Base-by-base conservation (phyloP, 75 land plant genomes). In the Picea glauca region DNA sequence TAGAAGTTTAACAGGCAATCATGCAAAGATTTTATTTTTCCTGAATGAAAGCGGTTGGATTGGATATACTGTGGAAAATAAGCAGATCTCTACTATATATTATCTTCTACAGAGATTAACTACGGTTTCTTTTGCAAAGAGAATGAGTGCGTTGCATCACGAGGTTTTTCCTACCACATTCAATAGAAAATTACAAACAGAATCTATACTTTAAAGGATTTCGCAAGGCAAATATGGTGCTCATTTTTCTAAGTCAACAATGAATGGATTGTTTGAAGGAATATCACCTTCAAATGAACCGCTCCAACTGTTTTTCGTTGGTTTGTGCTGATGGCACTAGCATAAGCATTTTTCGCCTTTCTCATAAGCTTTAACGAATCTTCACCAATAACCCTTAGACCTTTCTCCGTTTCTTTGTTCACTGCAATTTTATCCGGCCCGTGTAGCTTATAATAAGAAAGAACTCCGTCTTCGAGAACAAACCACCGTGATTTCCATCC, bases 401-500 rank as follows among this genome's bases (percentile, higher is more conserved):
- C 97, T 35, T 86, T 85, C 43, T 90, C 88, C 23, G 80, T 83
- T 31, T 81, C 81, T 15, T 78, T 79, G 70, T 89, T 91, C 58
- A 91, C 80, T 76, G 81, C 78, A 56, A 98, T 85, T 88, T 88
- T 95, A 56, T 95, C 90, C 58, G 96, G 96, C 17, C 98, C 98
- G 63, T 95, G 98, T 31, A 98, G 80, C 88, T 95, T 98, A 80
- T 98, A 98, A 46, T 98, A 98, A 61, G 99, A 98, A 1, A 98
- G 82, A 63, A 98, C 94, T 21, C 98, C 98, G 50, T 98, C 93
- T 63, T 91, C 86, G 20, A 98, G 84, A 78, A 93, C 86, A 82
- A 98, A 93, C 99, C 98, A 98, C 58, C 98, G 83, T 54, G 92
- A 74, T 85, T 96, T 87, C 99, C 99, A 98, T 46, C 98, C 93